Conservation (phyloP, 129 eudicot genomes). For the Deinandra increscens region DNA sequence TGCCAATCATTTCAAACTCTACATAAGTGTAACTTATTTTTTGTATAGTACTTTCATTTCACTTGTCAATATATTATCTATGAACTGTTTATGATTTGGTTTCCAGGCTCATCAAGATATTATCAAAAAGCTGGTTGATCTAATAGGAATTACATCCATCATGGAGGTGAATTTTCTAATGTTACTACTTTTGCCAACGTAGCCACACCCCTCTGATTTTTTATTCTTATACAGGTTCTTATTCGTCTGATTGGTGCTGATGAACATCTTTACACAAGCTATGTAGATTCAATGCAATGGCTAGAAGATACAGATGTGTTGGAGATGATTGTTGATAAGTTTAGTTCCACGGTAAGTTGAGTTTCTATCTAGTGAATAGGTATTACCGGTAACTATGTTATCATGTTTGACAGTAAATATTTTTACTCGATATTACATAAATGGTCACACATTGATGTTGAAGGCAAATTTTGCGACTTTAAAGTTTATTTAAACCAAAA, state of each 20-base stretch:
- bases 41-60: neutral
- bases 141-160: constrained; percentile 88
- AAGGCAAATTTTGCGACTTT: neutral
- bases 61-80: neutral
- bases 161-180: constrained; percentile 74
- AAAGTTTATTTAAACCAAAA: neutral
- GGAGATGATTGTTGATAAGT: constrained; percentile 89
- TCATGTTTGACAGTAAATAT: neutral
- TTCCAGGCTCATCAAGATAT: constrained; percentile 78
- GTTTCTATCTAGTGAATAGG: neutral
- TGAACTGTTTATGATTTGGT: constrained; percentile 20
- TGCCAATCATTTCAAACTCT: constrained; percentile 2
- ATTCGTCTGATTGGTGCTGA: constrained; percentile 95
- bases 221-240: constrained; percentile 64
- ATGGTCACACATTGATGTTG: neutral
- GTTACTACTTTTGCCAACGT: constrained; percentile 2
- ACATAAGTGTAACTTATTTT: neutral
- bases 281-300: constrained; percentile 77
- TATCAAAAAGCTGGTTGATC: constrained; percentile 77
- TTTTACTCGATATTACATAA: neutral
- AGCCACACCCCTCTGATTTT: constrained; percentile 15
- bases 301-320: constrained; percentile 80
- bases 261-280: constrained; percentile 75
- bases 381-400: neutral
- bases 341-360: constrained; percentile 83